phyloP scores from a whole-genome alignment of 1,139 yeast genomes.

The Zygosaccharomyces pseudobailii region DNA sequence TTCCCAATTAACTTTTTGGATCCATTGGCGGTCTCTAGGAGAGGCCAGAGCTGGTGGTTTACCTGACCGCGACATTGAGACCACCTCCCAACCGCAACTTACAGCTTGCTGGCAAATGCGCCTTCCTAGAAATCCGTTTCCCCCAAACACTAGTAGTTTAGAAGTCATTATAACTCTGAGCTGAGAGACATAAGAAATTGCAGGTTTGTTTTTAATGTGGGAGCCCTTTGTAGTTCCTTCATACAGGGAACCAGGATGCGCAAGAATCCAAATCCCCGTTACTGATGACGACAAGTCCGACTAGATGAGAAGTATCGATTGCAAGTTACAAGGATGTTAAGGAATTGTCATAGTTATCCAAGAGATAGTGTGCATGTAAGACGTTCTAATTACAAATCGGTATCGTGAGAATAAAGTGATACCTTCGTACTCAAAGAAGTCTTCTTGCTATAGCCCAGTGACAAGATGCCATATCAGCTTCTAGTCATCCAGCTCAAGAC shows the following conservation, averaged over 20 bases:
- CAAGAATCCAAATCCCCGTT: not conserved
- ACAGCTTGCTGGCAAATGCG: slow-evolving; percentile 70
- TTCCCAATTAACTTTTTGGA: slow-evolving; percentile 60
- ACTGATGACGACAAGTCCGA: not conserved
- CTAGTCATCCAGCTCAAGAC: slow-evolving; percentile 45
- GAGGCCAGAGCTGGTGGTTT: slow-evolving; percentile 41
- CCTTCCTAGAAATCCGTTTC: slow-evolving; percentile 73
- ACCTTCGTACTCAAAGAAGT: slow-evolving; percentile 74
- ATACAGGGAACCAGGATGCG: not conserved
- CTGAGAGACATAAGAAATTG: too few species aligned
- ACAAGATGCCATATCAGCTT: slow-evolving; percentile 7
- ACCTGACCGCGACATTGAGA: slow-evolving; percentile 60
- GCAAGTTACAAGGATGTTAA: too few species aligned
- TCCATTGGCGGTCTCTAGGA: slow-evolving; percentile 43
- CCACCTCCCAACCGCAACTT: slow-evolving; percentile 56
- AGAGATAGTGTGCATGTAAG: slow-evolving; percentile 39
- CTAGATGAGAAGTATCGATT: not conserved
- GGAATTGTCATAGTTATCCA: not conserved
- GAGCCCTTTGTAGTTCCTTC: not conserved
- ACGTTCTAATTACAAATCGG: slow-evolving; percentile 73
- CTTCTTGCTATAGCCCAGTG: slow-evolving; percentile 56
- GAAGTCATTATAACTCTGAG: slow-evolving; percentile 7
- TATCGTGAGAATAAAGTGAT: slow-evolving; percentile 47
- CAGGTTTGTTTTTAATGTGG: not conserved
- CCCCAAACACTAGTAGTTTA: slow-evolving; percentile 63